A percentile compares a stretch with the other conserved stretches of the same genome.
These are phyloP conservation scores for Tulasnella sp. DNA, from an alignment of 768 basidiomycete genomes.

Conservation along the genomic window DNA sequence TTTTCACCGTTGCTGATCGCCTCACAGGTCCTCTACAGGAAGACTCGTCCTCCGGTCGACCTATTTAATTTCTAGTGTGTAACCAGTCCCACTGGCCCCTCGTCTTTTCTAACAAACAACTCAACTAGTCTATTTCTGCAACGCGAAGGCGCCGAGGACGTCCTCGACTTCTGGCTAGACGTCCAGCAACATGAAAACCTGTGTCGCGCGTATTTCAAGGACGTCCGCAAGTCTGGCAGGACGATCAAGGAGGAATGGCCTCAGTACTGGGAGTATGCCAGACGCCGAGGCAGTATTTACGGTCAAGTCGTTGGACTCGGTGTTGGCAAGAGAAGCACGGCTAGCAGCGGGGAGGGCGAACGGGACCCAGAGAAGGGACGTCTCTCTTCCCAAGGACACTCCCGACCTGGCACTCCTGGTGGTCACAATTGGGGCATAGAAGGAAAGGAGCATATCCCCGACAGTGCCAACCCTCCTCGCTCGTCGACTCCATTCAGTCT, in stretches of 20 bases:
- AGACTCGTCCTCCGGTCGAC: slow-evolving; percentile 90
- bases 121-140: slow-evolving; percentile 76
- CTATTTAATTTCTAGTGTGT: slow-evolving; percentile 98
- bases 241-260: slow-evolving; percentile 97
- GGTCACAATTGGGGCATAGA: slow-evolving; percentile 29
- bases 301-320: slow-evolving; percentile 74
- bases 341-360: slow-evolving; percentile 53
- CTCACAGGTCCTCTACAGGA: slow-evolving; percentile 75
- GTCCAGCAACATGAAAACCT: slow-evolving; percentile 99
- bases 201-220: slow-evolving; percentile 98
- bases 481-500: slow-evolving; percentile 18
- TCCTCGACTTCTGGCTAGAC: slow-evolving; percentile 97
- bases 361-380: slow-evolving; percentile 56
- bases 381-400: slow-evolving; percentile 25
- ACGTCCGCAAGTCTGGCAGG: slow-evolving; percentile 86
- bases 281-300: slow-evolving; percentile 84
- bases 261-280: slow-evolving; percentile 91
- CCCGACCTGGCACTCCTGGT: slow-evolving; percentile 39
- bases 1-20: slow-evolving; percentile 19
- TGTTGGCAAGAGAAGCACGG: slow-evolving; percentile 59
- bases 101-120: background rate
- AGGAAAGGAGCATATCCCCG: slow-evolving; percentile 15
- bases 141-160: slow-evolving; percentile 90
- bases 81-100: too few relatives aligned
- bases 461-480: slow-evolving; percentile 5